These are phyloP conservation scores for Dactylonectria estremocensis DNA, from an alignment of 2,329 filamentous ascomycete species.

Conservation along the genomic window DNA sequence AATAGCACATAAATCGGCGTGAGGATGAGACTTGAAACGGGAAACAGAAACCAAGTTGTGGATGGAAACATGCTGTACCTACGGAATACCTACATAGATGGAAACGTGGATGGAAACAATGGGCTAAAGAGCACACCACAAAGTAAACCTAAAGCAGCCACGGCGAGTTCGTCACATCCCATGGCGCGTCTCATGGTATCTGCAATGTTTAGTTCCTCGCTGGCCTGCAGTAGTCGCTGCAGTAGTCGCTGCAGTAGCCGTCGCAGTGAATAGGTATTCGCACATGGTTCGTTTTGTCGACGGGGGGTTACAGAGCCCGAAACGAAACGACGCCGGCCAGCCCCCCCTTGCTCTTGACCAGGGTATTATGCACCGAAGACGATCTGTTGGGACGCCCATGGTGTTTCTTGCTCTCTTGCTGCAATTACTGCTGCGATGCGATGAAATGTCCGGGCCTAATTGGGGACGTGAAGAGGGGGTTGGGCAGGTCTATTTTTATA, in stretches of 20 bases:
- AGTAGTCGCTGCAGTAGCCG: not conserved
- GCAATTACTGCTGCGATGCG: no score
- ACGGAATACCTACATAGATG: not conserved
- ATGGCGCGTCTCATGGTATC: not conserved
- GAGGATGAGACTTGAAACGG: not conserved
- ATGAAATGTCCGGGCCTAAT: no score
- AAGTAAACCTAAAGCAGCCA: conserved; percentile 1
- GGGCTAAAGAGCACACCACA: not conserved
- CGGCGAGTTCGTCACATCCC: conserved; percentile 12
- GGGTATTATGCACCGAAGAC: no score
- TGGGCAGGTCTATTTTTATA: conserved; percentile 1
- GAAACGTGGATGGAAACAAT: not conserved
- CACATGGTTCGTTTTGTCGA: no score
- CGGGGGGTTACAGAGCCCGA: no score
- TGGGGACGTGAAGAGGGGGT: no score
- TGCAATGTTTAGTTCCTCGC: not conserved
- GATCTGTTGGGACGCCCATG: no score
- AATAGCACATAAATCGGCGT: not conserved
- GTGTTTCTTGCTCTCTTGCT: no score
- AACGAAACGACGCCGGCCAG: no score
- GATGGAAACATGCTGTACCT: not conserved
- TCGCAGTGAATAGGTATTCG: no score
- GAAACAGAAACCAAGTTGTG: not conserved
- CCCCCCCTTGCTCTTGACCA: no score
- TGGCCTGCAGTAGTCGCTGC: not conserved